These are phyloP conservation scores for Amanita jacksonii DNA, from an alignment of 768 basidiomycete species.

Conservation along the genomic window DNA sequence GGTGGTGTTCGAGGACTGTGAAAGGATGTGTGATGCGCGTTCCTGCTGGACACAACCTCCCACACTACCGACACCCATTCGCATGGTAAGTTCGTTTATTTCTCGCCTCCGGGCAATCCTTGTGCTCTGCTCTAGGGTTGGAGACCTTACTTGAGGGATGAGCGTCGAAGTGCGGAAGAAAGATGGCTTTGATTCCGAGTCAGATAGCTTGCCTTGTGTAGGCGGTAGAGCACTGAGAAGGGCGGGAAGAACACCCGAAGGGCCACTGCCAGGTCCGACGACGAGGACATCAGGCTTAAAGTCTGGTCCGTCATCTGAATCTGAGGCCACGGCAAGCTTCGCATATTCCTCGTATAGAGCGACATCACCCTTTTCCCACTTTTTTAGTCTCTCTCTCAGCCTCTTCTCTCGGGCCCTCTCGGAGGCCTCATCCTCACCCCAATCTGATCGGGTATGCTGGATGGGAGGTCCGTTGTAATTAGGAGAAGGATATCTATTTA, in stretches of 20 bases:
- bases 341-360: constrained; percentile 58
- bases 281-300: constrained; percentile 38
- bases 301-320: constrained; percentile 23
- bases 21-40: constrained; percentile 18
- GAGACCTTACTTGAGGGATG: constrained; percentile 53
- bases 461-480: constrained; percentile 21
- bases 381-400: constrained; percentile 57
- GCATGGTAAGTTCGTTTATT: constrained; percentile 73
- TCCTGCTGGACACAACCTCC: constrained; percentile 52
- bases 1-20: not conserved
- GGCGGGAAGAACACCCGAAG: constrained; percentile 27
- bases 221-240: constrained; percentile 17
- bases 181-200: constrained; percentile 20
- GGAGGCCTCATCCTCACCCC: constrained; percentile 58
- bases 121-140: constrained; percentile 40
- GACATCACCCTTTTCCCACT: constrained; percentile 62
- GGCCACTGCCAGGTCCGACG: constrained; percentile 30
- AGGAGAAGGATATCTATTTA: constrained; percentile 28
- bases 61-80: constrained; percentile 72
- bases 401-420: constrained; percentile 64
- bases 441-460: constrained; percentile 37
- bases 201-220: constrained; percentile 14
- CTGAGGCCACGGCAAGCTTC: constrained; percentile 31
- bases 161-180: constrained; percentile 65
- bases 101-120: constrained; percentile 59